Evolutionary conservation across 2,329 filamentous ascomycete species (phyloP), one percentile per base, ranked within the genome.

Genomic region (Leptographium galeiforme): DNA sequence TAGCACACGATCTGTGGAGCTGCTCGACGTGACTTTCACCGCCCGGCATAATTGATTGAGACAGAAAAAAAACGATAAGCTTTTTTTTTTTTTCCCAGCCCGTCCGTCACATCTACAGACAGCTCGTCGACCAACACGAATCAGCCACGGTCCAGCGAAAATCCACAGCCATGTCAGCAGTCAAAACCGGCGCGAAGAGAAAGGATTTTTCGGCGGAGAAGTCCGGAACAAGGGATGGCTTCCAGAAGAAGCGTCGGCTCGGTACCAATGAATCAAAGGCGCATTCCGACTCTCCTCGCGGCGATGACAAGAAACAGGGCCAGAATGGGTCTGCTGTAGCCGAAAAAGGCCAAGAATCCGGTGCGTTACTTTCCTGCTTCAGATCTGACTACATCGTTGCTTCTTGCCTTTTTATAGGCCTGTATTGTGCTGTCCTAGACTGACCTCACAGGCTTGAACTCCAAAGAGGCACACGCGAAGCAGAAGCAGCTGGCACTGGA

Each of bases 401-500:
- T 25, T 5, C 25, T 25, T 25, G 25, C 25, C 25, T 25, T 3
- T 5, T 25, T 25, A 3, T 5, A 25, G 25, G 25, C 40, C 3
- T 3, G n/a, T 8, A 7, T 18, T 5, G n/a, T 41, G n/a, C 13
- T 2, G 43, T 8, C 5, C 43, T 32, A 16, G 43, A 36, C 25
- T 45, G 14, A 50, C 41, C 10, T 25, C 8, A 10, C 18, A 19
- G 82, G 69, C 50, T 72, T 80, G 67, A 87, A 76, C 55, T 88
- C 87, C 10, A 84, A 84, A 64, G 93, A 98, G 75, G 83, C 89
- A 25, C 93, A 97, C 67, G 82, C 84, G 50, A 95, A 95, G 69
- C 93, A 98, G 71, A 95, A 91, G 69, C 85, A 85, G 58, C 75
- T 96, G 50, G 85, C 82, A 30, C 85, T 83, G 63, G 91, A 97